Evolutionary conservation across 352 stramenopile genomes (phyloP).

Genomic region (Pythium sukuiense): DNA sequence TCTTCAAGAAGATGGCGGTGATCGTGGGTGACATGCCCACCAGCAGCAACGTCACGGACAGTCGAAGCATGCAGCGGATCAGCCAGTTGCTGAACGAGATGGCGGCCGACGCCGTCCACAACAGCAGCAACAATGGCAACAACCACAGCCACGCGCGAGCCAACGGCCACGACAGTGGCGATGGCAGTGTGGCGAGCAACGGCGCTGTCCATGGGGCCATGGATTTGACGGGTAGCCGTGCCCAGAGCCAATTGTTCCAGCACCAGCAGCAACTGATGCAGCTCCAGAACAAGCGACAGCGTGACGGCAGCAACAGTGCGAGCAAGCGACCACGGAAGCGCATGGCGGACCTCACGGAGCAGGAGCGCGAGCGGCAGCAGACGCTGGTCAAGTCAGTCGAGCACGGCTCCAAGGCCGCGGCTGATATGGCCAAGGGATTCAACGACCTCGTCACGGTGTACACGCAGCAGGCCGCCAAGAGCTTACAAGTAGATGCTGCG

Average conservation of each 20-base stretch:
- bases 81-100: constrained; percentile 27
- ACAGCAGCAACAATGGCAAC: neutral
- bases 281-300: constrained; percentile 11
- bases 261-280: neutral
- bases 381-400: constrained; percentile 47
- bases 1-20: constrained; percentile 43
- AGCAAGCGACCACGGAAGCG: constrained; percentile 18
- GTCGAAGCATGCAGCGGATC: constrained; percentile 25
- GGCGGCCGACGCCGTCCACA: constrained; percentile 3
- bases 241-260: neutral
- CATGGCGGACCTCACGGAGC: constrained; percentile 11
- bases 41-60: constrained; percentile 17
- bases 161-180: constrained; percentile 3
- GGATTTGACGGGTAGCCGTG: neutral
- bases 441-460: constrained; percentile 28
- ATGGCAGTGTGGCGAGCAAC: neutral
- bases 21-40: constrained; percentile 39
- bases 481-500: constrained; percentile 16
- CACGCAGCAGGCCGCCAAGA: constrained; percentile 26
- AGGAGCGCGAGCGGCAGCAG: constrained; percentile 30
- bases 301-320: constrained; percentile 2
- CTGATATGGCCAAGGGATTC: constrained; percentile 33
- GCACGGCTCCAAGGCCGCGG: constrained; percentile 48
- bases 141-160: neutral
- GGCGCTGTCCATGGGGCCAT: neutral